Evolutionary conservation across 768 basidiomycete genomes (phyloP), one percentile per base, ranked within the genome.

Genomic region (Crepidotus variabilis): DNA sequence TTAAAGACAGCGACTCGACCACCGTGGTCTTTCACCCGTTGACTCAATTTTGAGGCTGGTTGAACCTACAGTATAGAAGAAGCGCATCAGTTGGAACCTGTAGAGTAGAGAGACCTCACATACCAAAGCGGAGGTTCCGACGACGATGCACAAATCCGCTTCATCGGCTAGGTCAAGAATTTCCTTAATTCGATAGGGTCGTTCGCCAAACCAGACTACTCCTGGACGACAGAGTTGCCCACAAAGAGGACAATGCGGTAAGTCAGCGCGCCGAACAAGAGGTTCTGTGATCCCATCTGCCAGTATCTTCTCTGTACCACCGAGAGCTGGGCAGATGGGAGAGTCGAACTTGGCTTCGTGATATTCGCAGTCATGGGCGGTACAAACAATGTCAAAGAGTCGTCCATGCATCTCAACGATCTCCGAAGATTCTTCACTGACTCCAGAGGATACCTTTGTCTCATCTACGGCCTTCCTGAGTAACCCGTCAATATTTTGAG

Each of bases 371-470:
- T 56, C 55, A n/a, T 56, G 50, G 13, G 62, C 71, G 67, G 18
- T 67, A 65, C 9, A 76, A 72, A 65, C 82, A 81, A 7, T 66
- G 58, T 24, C 75, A 63, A 77, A 74, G 18, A 82, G 60, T 14
- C 74, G 66, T 6, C 81, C 81, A 62, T 83, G 82, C 76, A 83
- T 81, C 62, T 83, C 77, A 34, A 79, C 62, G 8, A 73, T 43
- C 2, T 56, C 54, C 2, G 65, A 62, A 1, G 34, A 36, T 10
- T 47, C 60, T 14, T 64, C 53, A 9, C 52, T 34, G 14, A 33
- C 50, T 5, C 35, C 22, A n/a, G 23, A 23, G 11, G 65, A 55
- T 28, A 59, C n/a, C 23, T 56, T 50, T 18, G 24, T 51, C 35
- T 54, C 34, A n/a, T 36, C 21, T 9, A 71, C 50, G 9, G 67